phyloP scores from a whole-genome alignment of 345 rosid genomes.

The Linum trigynum region DNA sequence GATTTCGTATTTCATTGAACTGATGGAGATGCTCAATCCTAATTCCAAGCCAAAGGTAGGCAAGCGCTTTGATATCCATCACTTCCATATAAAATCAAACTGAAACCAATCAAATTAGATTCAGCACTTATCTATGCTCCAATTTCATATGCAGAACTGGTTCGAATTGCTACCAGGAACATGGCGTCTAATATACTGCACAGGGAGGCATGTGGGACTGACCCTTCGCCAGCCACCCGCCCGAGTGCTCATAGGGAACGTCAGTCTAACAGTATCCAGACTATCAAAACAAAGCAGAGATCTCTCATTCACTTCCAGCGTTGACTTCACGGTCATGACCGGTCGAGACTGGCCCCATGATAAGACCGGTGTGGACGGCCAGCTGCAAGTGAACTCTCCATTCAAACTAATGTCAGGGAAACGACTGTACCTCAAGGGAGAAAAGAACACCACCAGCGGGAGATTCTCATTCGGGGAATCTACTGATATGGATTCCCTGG shows the following conservation, averaged over 20 bases:
- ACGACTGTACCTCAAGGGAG: conserved; percentile 68
- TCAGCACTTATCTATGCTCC: not conserved
- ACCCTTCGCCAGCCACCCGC: conserved; percentile 77
- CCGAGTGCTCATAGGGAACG: conserved; percentile 65
- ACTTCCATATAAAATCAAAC: not conserved
- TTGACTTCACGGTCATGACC: conserved; percentile 50
- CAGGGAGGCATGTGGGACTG: conserved; percentile 81
- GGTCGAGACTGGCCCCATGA: conserved; percentile 69
- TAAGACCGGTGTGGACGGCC: conserved; percentile 53
- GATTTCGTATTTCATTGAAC: conserved; percentile 73
- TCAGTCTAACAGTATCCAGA: conserved; percentile 40
- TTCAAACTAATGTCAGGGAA: conserved; percentile 52
- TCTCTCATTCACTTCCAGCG: conserved; percentile 44
- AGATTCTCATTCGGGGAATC: conserved; percentile 41
- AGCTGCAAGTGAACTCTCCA: conserved; percentile 44
- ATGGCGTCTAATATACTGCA: conserved; percentile 79
- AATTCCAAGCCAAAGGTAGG: conserved; percentile 68
- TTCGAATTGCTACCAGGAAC: conserved; percentile 74
- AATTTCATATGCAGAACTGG: conserved; percentile 49
- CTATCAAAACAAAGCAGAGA: conserved; percentile 27
- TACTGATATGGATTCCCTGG: conserved; percentile 33
- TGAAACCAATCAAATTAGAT: too few relatives aligned
- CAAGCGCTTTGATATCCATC: not conserved
- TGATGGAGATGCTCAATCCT: conserved; percentile 92
- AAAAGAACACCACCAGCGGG: conserved; percentile 28